Percentiles rank a stretch among this genome's conserved stretches.
Conservation (phyloP, 805 yeast species). For the Nakazawaea ishiwadae region DNA sequence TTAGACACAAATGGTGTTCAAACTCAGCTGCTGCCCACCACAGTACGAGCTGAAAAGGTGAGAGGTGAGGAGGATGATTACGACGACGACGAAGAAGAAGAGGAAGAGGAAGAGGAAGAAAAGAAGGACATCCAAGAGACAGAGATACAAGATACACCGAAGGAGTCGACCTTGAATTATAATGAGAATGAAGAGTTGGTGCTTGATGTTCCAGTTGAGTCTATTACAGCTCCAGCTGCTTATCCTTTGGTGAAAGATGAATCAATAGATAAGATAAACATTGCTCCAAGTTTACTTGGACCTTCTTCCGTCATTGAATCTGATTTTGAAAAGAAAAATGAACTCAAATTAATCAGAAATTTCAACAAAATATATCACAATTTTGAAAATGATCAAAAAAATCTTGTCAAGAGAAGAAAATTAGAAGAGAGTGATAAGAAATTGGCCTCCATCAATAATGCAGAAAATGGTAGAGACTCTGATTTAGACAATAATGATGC, state of each 20-base stretch:
- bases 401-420: constrained; percentile 67
- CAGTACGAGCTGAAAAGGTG: constrained; percentile 19
- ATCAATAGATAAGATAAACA: not conserved
- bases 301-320: constrained; percentile 34
- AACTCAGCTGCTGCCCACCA: too few relatives aligned
- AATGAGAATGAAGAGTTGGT: constrained; percentile 29
- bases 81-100: constrained; percentile 28
- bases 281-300: constrained; percentile 22
- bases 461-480: constrained; percentile 17
- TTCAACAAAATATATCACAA: constrained; percentile 72
- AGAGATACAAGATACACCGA: constrained; percentile 11
- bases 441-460: constrained; percentile 35
- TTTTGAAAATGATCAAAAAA: constrained; percentile 73
- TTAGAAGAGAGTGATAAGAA: constrained; percentile 78
- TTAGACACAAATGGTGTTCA: not conserved
- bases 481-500: constrained; percentile 15
- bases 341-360: constrained; percentile 44
- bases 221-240: constrained; percentile 4
- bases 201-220: constrained; percentile 26
- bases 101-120: constrained; percentile 14
- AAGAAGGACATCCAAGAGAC: constrained; percentile 14
- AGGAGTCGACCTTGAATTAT: constrained; percentile 13
- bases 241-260: constrained; percentile 6
- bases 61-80: constrained; percentile 27
- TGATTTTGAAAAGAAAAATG: constrained; percentile 34